phyloP scores from a whole-genome alignment of 139 green algal genomes.

The Gonium pectorale region DNA sequence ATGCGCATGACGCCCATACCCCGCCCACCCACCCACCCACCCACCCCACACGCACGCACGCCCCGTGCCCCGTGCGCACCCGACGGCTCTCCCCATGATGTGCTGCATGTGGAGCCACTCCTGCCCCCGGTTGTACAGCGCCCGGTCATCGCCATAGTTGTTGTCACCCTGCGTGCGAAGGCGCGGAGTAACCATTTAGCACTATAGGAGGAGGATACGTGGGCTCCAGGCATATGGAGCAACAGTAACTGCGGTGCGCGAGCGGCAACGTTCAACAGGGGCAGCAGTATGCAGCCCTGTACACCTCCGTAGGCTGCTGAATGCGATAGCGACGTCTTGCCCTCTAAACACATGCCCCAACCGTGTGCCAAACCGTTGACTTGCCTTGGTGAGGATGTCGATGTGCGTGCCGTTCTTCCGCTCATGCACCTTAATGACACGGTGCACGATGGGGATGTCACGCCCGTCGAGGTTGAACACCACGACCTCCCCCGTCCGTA shows the following conservation, averaged over 20 bases:
- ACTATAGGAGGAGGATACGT: too few species aligned
- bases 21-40: too few species aligned
- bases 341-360: too few species aligned
- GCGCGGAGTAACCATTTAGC: background rate
- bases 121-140: constrained; percentile 90
- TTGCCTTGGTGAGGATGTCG: constrained; percentile 94
- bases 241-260: too few species aligned
- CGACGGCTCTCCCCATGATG: constrained; percentile 95
- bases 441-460: constrained; percentile 98
- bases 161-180: constrained; percentile 87
- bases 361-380: too few species aligned
- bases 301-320: too few species aligned
- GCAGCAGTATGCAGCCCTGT: too few species aligned
- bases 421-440: constrained; percentile 90
- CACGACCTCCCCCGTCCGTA: constrained; percentile 84
- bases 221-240: too few species aligned
- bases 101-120: constrained; percentile 92
- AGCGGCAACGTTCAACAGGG: too few species aligned
- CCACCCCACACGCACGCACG: too few species aligned
- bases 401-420: constrained; percentile 55
- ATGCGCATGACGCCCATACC: too few species aligned
- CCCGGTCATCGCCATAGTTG: constrained; percentile 94
- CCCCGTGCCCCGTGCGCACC: constrained; percentile 64
- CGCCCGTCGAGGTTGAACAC: constrained; percentile 96
- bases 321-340: too few species aligned